A percentile compares a stretch with the other conserved stretches of the same genome.
phyloP scores from a whole-genome alignment of 1,284 basidiomycete genomes.

The Termitomyces sp. region DNA sequence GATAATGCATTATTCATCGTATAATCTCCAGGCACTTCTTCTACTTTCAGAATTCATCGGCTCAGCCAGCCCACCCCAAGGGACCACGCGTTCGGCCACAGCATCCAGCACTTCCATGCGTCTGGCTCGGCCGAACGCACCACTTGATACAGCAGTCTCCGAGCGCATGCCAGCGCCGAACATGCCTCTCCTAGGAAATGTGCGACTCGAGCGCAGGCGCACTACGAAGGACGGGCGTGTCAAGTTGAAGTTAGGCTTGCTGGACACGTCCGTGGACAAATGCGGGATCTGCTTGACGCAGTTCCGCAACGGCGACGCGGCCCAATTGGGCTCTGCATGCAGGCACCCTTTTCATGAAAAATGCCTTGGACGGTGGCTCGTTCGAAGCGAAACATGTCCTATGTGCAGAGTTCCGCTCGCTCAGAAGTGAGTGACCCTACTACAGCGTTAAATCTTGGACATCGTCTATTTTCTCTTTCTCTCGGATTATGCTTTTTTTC shows the following conservation, averaged over 20 bases:
- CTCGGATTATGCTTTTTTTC: background rate
- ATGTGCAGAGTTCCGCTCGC: slow-evolving; percentile 43
- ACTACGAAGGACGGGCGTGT: slow-evolving; percentile 66
- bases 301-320: slow-evolving; percentile 60
- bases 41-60: slow-evolving; percentile 62
- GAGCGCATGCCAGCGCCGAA: slow-evolving; percentile 4
- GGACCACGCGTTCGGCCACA: background rate
- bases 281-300: slow-evolving; percentile 79
- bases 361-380: slow-evolving; percentile 54
- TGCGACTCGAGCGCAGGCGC: slow-evolving; percentile 64
- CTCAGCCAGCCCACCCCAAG: slow-evolving; percentile 35
- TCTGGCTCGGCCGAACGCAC: slow-evolving; percentile 5
- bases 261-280: slow-evolving; percentile 71
- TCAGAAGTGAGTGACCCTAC: background rate
- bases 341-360: slow-evolving; percentile 65
- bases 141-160: slow-evolving; percentile 15
- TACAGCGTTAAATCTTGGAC: background rate
- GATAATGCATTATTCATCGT: background rate
- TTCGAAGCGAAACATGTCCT: slow-evolving; percentile 48
- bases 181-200: slow-evolving; percentile 47
- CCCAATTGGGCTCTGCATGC: slow-evolving; percentile 61
- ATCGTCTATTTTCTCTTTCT: background rate
- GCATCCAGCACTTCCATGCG: background rate
- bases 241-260: slow-evolving; percentile 70
- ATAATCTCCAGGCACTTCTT: slow-evolving; percentile 42